These are phyloP conservation scores for Cochlearia excelsa DNA, from an alignment of 345 rosid genomes.

Conservation along the genomic window DNA sequence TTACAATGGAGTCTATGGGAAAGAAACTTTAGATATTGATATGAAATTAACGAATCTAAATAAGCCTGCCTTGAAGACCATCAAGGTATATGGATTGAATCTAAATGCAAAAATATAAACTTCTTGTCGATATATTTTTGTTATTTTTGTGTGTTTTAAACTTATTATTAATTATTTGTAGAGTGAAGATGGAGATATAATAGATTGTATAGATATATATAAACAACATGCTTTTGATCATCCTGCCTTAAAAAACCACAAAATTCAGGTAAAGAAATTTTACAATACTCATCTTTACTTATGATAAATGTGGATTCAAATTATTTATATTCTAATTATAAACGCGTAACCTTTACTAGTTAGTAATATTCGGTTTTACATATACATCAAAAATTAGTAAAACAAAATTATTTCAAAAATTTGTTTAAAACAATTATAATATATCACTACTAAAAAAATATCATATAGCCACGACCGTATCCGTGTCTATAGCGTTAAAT, in stretches of 20 bases:
- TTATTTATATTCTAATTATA: too few species aligned
- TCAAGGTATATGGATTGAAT: slow-evolving; percentile 26
- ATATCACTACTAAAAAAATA: too few species aligned
- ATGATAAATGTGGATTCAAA: too few species aligned
- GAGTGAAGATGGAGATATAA: slow-evolving; percentile 58
- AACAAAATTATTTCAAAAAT: too few species aligned
- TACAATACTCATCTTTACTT: too few species aligned
- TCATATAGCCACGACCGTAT: too few species aligned
- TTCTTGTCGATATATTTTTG: not conserved
- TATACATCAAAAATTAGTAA: too few species aligned
- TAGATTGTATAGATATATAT: slow-evolving; percentile 48
- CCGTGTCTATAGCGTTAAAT: too few species aligned
- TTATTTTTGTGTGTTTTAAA: not conserved
- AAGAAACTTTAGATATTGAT: slow-evolving; percentile 28
- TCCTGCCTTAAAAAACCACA: slow-evolving; percentile 42
- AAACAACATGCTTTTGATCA: slow-evolving; percentile 58
- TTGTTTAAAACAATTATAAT: too few species aligned
- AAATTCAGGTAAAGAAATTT: slow-evolving; percentile 38
- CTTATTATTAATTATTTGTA: slow-evolving; percentile 7
- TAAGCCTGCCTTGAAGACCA: slow-evolving; percentile 48
- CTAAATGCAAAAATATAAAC: not conserved
- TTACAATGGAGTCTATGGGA: slow-evolving; percentile 12
- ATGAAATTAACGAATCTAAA: slow-evolving; percentile 42
- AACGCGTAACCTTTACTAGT: too few species aligned
- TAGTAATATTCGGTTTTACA: too few species aligned